phyloP scores from a whole-genome alignment of 78 protist genomes.

The Isochrysis galbana region DNA sequence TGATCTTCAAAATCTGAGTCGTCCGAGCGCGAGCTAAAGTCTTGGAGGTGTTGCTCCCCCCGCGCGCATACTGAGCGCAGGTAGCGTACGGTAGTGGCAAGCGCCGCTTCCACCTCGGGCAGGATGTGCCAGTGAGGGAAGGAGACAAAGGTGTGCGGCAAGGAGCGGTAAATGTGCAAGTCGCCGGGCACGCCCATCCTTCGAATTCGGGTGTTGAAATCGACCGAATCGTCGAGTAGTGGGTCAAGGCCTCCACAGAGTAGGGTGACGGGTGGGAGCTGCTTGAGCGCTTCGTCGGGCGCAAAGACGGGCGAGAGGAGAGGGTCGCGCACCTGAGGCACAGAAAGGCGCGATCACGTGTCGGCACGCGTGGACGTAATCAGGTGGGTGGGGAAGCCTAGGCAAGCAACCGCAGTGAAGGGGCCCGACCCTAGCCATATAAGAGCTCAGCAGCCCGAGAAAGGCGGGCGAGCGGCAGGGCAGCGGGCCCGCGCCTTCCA shows the following conservation, averaged over 20 bases:
- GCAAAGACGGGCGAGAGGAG: conserved; percentile 17
- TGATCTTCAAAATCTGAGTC: too few relatives aligned
- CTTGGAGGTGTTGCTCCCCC: too few relatives aligned
- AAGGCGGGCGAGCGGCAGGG: too few relatives aligned
- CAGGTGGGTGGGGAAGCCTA: too few relatives aligned
- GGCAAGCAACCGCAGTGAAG: too few relatives aligned
- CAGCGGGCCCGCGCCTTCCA: too few relatives aligned
- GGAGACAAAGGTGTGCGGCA: conserved; percentile 13
- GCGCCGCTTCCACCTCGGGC: neutral
- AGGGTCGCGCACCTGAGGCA: conserved; percentile 12
- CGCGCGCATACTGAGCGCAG: neutral
- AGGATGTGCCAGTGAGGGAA: neutral
- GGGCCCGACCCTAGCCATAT: too few relatives aligned
- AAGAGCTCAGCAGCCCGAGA: too few relatives aligned
- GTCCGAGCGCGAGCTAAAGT: too few relatives aligned
- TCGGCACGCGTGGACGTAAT: too few relatives aligned
- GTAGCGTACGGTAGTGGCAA: neutral
- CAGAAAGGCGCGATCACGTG: too few relatives aligned
- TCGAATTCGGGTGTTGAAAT: conserved; percentile 18
- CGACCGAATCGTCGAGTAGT: conserved; percentile 27
- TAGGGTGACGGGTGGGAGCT: neutral
- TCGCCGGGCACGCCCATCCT: neutral
- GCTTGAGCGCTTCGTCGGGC: neutral
- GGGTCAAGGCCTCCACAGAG: conserved; percentile 10
- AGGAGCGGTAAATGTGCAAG: neutral